These are phyloP conservation scores for Tieghemiomyces parasiticus DNA, from an alignment of 192 early-diverging fungal species.

Conservation along the genomic window DNA sequence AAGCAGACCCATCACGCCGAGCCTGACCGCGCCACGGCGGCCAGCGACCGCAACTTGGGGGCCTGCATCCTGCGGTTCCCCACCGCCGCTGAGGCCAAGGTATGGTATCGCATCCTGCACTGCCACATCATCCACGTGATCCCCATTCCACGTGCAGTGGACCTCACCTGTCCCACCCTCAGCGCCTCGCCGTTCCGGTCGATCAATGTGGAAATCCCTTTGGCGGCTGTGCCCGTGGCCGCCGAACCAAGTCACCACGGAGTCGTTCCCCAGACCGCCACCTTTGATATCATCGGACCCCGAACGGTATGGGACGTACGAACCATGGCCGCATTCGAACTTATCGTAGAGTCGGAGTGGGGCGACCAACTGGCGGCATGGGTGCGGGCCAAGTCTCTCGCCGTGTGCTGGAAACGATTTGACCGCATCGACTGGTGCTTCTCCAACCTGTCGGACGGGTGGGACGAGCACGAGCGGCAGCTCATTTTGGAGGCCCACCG, in stretches of 20 bases:
- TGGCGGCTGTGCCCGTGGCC: neutral
- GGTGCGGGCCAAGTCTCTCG: neutral
- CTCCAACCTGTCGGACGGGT: slow-evolving; percentile 8
- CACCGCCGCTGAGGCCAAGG: slow-evolving; percentile 8
- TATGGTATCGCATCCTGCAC: slow-evolving; percentile 8
- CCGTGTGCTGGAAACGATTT: neutral
- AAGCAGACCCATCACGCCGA: neutral
- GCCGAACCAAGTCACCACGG: neutral
- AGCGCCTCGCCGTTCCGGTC: slow-evolving; percentile 6
- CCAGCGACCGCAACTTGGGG: neutral
- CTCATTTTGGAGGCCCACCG: neutral
- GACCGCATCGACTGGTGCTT: slow-evolving; percentile 10
- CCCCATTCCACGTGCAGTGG: neutral
- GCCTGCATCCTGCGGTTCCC: slow-evolving; percentile 4
- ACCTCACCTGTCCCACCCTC: slow-evolving; percentile 1
- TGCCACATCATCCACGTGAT: slow-evolving; percentile 6
- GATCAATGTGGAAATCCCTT: slow-evolving; percentile 4
- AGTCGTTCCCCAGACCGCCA: neutral
- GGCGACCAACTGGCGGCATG: neutral
- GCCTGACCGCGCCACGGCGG: neutral
- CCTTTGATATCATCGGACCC: slow-evolving; percentile 4
- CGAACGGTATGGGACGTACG: slow-evolving; percentile 5
- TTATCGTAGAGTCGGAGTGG: slow-evolving; percentile 10
- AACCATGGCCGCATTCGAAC: slow-evolving; percentile 9
- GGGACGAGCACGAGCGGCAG: neutral